Conservation (phyloP, 2,329 filamentous ascomycete species). For the Laburnicola sp. region DNA sequence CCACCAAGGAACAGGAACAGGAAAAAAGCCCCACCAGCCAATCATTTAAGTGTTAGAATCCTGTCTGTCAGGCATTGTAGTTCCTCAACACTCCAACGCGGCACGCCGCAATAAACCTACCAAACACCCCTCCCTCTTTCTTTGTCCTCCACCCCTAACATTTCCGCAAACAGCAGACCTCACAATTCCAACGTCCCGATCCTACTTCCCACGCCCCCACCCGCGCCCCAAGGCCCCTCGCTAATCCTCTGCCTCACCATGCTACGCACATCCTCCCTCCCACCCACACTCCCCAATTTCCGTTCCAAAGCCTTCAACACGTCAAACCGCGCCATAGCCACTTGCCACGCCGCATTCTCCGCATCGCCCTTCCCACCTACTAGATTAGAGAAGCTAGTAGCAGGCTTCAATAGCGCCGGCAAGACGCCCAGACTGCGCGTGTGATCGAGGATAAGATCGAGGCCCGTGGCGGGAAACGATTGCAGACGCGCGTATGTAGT, state of each 20-base stretch:
- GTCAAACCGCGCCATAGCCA: slow-evolving; percentile 62
- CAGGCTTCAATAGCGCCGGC: slow-evolving; percentile 61
- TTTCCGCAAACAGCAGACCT: not conserved
- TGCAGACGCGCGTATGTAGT: slow-evolving; percentile 50
- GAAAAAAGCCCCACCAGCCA: too few species aligned
- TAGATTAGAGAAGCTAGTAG: slow-evolving; percentile 61
- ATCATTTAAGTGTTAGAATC: too few species aligned
- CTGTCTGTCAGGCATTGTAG: too few species aligned
- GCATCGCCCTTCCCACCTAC: slow-evolving; percentile 61
- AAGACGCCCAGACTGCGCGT: slow-evolving; percentile 55
- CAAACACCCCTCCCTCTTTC: too few species aligned
- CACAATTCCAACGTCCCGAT: slow-evolving; percentile 52
- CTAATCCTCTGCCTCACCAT: slow-evolving; percentile 48
- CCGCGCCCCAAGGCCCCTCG: slow-evolving; percentile 49
- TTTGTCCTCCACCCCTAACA: too few species aligned
- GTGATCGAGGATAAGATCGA: slow-evolving; percentile 57
- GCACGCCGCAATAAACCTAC: too few species aligned
- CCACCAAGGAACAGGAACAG: too few species aligned
- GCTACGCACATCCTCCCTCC: slow-evolving; percentile 45
- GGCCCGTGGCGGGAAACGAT: slow-evolving; percentile 47
- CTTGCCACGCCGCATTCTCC: slow-evolving; percentile 60
- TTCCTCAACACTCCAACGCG: too few species aligned
- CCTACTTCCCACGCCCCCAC: slow-evolving; percentile 48
- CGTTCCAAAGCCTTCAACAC: slow-evolving; percentile 55
- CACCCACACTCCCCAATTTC: slow-evolving; percentile 46